phyloP scores from a whole-genome alignment of 768 basidiomycete species.

The Pulveroboletus sp. region DNA sequence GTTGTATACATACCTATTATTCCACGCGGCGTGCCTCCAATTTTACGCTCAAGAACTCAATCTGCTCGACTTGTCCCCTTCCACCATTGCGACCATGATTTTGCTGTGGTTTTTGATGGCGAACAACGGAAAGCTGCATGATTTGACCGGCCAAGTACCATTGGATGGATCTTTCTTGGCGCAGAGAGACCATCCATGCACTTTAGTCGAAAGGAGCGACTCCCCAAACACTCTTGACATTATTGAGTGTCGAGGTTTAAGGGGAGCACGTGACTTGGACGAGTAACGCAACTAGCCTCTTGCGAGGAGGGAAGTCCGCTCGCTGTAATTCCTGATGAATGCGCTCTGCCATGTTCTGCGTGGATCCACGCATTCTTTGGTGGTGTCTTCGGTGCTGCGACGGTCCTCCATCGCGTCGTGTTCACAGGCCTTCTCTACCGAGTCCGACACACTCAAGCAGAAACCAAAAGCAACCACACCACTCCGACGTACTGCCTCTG shows the following conservation, averaged over 20 bases:
- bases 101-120: background rate
- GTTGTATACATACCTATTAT: conserved; percentile 7
- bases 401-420: background rate
- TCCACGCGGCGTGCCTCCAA: background rate
- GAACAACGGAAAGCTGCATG: background rate
- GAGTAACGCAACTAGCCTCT: background rate
- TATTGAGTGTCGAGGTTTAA: no score
- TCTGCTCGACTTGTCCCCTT: background rate
- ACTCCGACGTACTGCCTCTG: conserved; percentile 77
- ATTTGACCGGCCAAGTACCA: background rate
- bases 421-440: conserved; percentile 15
- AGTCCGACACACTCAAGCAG: conserved; percentile 37
- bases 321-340: conserved; percentile 14
- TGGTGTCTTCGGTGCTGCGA: background rate
- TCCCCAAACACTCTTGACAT: no score
- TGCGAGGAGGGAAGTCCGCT: no score
- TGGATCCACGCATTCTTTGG: background rate
- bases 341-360: conserved; percentile 11
- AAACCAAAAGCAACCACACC: conserved; percentile 83
- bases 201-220: no score
- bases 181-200: no score
- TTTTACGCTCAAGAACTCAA: background rate
- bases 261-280: conserved; percentile 7
- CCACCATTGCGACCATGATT: background rate
- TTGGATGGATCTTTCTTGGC: no score